Evolutionary conservation across 1,284 basidiomycete species (phyloP).

Genomic region (Rhodotorula sp.): DNA sequence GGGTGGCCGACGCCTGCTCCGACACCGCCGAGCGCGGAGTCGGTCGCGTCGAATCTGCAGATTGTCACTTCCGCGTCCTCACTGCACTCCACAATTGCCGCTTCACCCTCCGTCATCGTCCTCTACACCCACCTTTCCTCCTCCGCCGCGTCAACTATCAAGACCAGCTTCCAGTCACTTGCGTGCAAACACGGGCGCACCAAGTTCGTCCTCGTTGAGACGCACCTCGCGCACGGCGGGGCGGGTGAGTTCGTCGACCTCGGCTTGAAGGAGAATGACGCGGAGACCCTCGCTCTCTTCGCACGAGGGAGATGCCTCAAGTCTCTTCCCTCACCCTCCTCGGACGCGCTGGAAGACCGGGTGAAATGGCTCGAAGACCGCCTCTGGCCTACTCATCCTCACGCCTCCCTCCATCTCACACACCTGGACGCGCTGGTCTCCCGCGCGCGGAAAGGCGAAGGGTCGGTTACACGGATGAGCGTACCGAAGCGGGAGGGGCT

Average conservation of each 20-base stretch:
- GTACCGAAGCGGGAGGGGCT: too few relatives aligned
- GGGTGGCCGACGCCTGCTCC: neutral
- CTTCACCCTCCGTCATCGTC: slow-evolving; percentile 37
- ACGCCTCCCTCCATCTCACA: neutral
- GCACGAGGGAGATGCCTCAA: slow-evolving; percentile 28
- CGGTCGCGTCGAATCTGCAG: slow-evolving; percentile 31
- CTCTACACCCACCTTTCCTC: slow-evolving; percentile 48
- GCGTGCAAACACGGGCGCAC: slow-evolving; percentile 41
- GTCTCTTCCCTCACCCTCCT: too few relatives aligned
- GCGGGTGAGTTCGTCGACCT: slow-evolving; percentile 22
- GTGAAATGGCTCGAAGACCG: slow-evolving; percentile 39
- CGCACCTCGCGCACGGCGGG: slow-evolving; percentile 34
- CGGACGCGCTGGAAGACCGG: too few relatives aligned
- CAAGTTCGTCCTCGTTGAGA: slow-evolving; percentile 47
- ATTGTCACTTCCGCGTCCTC: slow-evolving; percentile 41
- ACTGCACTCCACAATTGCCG: slow-evolving; percentile 37
- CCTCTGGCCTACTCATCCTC: slow-evolving; percentile 23
- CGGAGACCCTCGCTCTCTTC: slow-evolving; percentile 48
- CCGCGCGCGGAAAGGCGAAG: neutral
- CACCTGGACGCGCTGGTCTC: slow-evolving; percentile 6
- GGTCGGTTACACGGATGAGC: too few relatives aligned
- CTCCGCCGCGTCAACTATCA: slow-evolving; percentile 44
- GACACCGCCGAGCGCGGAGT: neutral
- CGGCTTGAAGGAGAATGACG: slow-evolving; percentile 36
- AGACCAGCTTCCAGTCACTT: slow-evolving; percentile 44